These are phyloP conservation scores for Pythium folliculosum DNA, from an alignment of 352 stramenopile genomes.

Conservation along the genomic window DNA sequence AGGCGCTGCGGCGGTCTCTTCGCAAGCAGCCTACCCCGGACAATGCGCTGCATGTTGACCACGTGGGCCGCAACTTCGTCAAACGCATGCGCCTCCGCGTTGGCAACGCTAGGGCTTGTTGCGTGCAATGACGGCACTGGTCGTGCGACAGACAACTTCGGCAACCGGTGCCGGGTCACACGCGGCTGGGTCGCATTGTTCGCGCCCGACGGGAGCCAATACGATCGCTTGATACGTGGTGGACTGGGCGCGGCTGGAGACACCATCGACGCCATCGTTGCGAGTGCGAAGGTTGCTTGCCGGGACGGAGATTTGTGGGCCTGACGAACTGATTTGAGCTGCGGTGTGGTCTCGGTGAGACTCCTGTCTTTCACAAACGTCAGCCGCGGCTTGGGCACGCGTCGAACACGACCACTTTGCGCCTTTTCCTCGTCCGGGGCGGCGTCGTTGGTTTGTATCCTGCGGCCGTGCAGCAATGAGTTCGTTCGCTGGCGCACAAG, in stretches of 20 bases:
- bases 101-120: too few relatives aligned
- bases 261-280: slow-evolving; percentile 27
- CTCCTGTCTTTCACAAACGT: not conserved
- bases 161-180: not conserved
- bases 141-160: slow-evolving; percentile 5
- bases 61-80: slow-evolving; percentile 3
- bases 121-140: not conserved
- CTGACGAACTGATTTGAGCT: not conserved
- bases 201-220: slow-evolving; percentile 60
- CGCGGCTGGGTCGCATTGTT: not conserved
- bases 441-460: not conserved
- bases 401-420: not conserved
- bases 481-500: slow-evolving; percentile 1
- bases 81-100: not conserved
- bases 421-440: not conserved
- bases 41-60: slow-evolving; percentile 19
- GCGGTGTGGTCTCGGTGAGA: not conserved
- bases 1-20: slow-evolving; percentile 19
- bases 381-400: not conserved
- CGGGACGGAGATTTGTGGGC: not conserved
- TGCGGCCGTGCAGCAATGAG: not conserved
- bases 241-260: slow-evolving; percentile 17
- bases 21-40: slow-evolving; percentile 2
- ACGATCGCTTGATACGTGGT: slow-evolving; percentile 56
- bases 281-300: slow-evolving; percentile 6